Conservation (phyloP, 129 eudicot species). For the Sambucus nigra region DNA sequence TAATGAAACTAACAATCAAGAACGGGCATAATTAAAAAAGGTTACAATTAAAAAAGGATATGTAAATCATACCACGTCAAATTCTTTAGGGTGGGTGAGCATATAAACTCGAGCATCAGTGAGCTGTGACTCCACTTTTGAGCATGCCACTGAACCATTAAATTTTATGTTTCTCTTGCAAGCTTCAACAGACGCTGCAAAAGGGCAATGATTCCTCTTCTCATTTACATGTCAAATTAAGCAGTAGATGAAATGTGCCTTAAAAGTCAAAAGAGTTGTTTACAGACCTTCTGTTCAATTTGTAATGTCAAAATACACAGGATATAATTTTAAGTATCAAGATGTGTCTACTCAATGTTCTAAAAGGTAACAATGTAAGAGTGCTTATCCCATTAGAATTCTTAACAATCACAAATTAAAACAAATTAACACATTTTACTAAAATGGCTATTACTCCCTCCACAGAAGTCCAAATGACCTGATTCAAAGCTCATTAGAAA, state of each 20-base stretch:
- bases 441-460: no score
- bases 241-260: no score
- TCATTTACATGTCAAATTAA: background rate
- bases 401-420: no score
- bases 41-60: no score
- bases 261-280: no score
- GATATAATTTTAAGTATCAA: background rate
- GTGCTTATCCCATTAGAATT: no score
- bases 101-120: constrained; percentile 97
- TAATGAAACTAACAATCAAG: background rate
- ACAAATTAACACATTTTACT: no score
- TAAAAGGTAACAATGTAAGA: no score
- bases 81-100: constrained; percentile 98
- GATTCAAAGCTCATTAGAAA: no score
- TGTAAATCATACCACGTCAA: constrained; percentile 80
- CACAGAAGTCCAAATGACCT: no score
- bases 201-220: background rate
- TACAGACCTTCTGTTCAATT: background rate
- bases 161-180: constrained; percentile 91
- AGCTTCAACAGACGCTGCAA: constrained; percentile 90
- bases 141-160: constrained; percentile 78
- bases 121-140: constrained; percentile 87
- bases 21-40: no score
- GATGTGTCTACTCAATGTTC: no score
- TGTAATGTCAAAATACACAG: background rate